A percentile compares a stretch with the other conserved stretches of the same genome.
phyloP scores from a whole-genome alignment of 768 basidiomycete genomes.

The Tylopilus subfusipes region DNA sequence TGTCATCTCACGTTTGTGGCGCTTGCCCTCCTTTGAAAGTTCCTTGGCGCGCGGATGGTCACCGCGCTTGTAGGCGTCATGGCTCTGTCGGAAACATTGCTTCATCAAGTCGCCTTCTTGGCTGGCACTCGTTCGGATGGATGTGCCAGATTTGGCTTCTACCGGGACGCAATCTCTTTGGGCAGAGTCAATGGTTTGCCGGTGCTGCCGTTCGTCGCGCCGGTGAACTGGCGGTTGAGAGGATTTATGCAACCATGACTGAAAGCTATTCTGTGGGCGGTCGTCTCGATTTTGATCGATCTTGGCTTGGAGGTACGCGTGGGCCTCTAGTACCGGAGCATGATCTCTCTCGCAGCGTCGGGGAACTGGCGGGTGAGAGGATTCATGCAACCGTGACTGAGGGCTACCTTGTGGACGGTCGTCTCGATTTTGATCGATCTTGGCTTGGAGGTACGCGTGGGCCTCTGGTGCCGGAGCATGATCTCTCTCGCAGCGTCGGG shows the following conservation, averaged over 20 bases:
- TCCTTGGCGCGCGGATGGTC: constrained; percentile 78
- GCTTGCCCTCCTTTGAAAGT: constrained; percentile 77
- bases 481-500: background rate
- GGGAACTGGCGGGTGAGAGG: background rate
- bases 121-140: constrained; percentile 70
- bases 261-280: background rate
- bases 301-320: no score
- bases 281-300: no score
- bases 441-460: no score
- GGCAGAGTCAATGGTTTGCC: background rate
- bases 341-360: background rate
- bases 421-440: no score
- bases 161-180: background rate
- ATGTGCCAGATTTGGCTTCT: constrained; percentile 31
- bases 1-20: constrained; percentile 72
- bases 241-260: background rate
- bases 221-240: background rate
- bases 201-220: constrained; percentile 8
- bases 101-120: constrained; percentile 77
- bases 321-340: no score
- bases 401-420: background rate
- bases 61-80: constrained; percentile 66
- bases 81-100: constrained; percentile 58
- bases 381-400: background rate
- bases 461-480: no score